phyloP scores from a whole-genome alignment of 306 rosid species.

The Vigna trinervia region DNA sequence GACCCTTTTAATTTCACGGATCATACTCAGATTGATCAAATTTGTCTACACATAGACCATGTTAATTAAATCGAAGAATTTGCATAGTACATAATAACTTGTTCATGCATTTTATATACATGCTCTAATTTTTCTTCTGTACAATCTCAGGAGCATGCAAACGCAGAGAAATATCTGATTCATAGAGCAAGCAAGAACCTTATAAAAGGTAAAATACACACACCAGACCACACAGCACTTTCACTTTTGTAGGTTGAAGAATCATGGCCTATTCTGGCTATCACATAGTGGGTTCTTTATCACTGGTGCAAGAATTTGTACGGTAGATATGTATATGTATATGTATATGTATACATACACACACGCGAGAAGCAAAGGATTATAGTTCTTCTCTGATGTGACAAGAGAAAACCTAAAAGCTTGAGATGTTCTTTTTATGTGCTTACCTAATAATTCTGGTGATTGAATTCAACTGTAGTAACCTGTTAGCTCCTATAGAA shows the following conservation, averaged over 20 bases:
- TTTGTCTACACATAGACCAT: conserved; percentile 41
- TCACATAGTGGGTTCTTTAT: neutral
- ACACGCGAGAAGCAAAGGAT: neutral
- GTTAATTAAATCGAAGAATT: conserved; percentile 42
- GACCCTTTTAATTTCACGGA: conserved; percentile 43
- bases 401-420: conserved; percentile 12
- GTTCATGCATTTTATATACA: neutral
- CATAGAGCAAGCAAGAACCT: conserved; percentile 40
- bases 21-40: conserved; percentile 44
- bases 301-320: neutral
- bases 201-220: conserved; percentile 46
- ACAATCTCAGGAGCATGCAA: conserved; percentile 6
- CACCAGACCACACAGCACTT: neutral
- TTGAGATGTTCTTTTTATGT: neutral
- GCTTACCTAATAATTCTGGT: neutral
- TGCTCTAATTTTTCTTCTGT: neutral
- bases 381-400: neutral
- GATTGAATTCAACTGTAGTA: conserved; percentile 4
- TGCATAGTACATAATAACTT: conserved; percentile 17
- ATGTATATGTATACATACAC: too few species aligned
- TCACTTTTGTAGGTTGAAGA: conserved; percentile 27
- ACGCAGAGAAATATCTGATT: conserved; percentile 42
- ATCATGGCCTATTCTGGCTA: conserved; percentile 33
- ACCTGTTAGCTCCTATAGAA: neutral
- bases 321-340: neutral